A percentile compares a stretch with the other conserved stretches of the same genome.
phyloP scores from a whole-genome alignment of 495 filamentous ascomycete species.

The Podospora comata region DNA sequence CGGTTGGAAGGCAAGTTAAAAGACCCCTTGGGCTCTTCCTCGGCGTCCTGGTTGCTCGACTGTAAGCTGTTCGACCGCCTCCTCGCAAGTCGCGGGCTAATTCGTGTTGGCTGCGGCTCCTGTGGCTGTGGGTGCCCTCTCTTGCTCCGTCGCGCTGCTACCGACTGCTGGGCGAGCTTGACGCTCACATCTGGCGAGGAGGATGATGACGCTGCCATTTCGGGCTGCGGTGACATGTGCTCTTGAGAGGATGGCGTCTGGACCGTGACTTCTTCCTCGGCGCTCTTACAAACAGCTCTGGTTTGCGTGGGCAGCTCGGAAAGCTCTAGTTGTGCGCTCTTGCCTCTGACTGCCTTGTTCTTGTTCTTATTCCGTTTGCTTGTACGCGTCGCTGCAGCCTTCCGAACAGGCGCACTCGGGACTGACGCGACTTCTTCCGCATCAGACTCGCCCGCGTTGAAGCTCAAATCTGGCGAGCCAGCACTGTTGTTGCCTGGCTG shows the following conservation, averaged over 20 bases:
- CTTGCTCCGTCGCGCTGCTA: slow-evolving; percentile 29
- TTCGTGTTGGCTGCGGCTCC: slow-evolving; percentile 24
- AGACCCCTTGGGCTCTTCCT: slow-evolving; percentile 18
- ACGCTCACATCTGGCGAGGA: slow-evolving; percentile 33
- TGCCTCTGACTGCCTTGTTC: neutral
- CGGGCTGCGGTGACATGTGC: neutral
- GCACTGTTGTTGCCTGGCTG: neutral
- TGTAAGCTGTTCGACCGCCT: slow-evolving; percentile 30
- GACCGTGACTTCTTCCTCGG: slow-evolving; percentile 14
- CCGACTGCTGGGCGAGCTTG: slow-evolving; percentile 36
- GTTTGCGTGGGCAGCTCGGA: neutral
- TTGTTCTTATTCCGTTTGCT: neutral
- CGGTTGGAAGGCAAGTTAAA: neutral
- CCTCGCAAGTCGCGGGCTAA: slow-evolving; percentile 24
- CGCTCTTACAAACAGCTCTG: neutral
- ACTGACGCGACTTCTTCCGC: slow-evolving; percentile 7
- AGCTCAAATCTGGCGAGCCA: neutral
- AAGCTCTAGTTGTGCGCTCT: neutral
- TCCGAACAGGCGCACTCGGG: neutral
- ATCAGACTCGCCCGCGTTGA: slow-evolving; percentile 11
- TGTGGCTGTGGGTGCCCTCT: slow-evolving; percentile 12
- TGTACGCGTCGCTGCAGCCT: neutral
- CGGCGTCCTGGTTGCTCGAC: slow-evolving; percentile 13
- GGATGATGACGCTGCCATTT: neutral
- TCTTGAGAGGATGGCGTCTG: slow-evolving; percentile 5